Percentiles rank a stretch among this genome's conserved stretches.
Conservation (phyloP, 495 filamentous ascomycete genomes). For the Trichoderma orchidacearum region DNA sequence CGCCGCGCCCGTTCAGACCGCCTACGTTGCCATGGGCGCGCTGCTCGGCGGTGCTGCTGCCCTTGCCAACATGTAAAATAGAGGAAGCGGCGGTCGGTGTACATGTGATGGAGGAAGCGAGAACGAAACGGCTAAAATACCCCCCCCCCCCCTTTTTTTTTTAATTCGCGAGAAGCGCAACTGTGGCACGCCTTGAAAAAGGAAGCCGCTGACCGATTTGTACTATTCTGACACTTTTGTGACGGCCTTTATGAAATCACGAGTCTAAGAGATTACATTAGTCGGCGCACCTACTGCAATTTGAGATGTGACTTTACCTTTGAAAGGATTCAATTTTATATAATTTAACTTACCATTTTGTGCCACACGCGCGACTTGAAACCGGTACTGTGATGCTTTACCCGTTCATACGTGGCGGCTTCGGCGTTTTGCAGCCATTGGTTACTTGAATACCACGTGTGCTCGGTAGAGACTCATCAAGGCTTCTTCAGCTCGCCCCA, state of each 20-base stretch:
- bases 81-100: too few relatives aligned
- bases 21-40: conserved; percentile 19
- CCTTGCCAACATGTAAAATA: conserved; percentile 12
- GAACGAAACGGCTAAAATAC: background rate
- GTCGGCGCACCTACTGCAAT: background rate
- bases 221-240: too few relatives aligned
- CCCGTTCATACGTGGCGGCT: too few relatives aligned
- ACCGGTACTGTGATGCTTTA: background rate
- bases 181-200: background rate
- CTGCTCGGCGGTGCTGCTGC: conserved; percentile 22
- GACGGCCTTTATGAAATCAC: background rate
- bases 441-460: background rate
- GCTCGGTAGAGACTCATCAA: background rate
- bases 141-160: too few relatives aligned
- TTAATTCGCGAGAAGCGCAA: background rate
- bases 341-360: too few relatives aligned
- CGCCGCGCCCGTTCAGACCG: conserved; percentile 14
- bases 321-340: too few relatives aligned
- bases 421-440: too few relatives aligned
- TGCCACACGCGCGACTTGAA: background rate
- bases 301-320: background rate
- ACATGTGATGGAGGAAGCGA: background rate
- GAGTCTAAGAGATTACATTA: background rate
- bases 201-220: too few relatives aligned
- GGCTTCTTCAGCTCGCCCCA: conserved; percentile 47